Evolutionary conservation across 2,329 filamentous ascomycete species (phyloP).

Genomic region (Pseudocercospora macadamiae): DNA sequence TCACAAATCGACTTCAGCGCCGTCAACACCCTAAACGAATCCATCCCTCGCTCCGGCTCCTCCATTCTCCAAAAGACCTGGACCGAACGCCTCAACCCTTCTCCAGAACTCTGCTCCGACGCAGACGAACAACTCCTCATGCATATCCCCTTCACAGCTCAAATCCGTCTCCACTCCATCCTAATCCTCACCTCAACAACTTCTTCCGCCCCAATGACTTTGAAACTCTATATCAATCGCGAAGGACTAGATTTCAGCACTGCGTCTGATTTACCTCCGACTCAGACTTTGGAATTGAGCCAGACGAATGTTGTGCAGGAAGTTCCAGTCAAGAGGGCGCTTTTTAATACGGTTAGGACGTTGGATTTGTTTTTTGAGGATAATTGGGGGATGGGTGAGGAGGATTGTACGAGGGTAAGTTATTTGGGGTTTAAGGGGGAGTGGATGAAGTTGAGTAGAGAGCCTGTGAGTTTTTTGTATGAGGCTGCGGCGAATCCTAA

Average conservation of each 20-base stretch:
- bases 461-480: constrained; percentile 85
- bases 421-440: constrained; percentile 95
- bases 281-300: constrained; percentile 76
- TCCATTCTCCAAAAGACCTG: constrained; percentile 88
- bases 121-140: constrained; percentile 93
- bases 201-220: constrained; percentile 72
- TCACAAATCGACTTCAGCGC: constrained; percentile 87
- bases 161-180: constrained; percentile 89
- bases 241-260: constrained; percentile 80
- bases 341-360: constrained; percentile 83
- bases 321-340: constrained; percentile 80
- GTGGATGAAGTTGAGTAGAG: constrained; percentile 82
- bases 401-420: constrained; percentile 75
- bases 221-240: constrained; percentile 86
- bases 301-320: constrained; percentile 83
- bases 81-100: constrained; percentile 71
- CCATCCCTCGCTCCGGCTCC: constrained; percentile 66
- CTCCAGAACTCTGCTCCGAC: constrained; percentile 81
- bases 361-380: constrained; percentile 88
- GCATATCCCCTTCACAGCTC: constrained; percentile 89
- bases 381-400: constrained; percentile 77
- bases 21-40: constrained; percentile 84
- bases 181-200: constrained; percentile 78
- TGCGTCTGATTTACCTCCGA: constrained; percentile 62
- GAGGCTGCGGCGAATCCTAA: constrained; percentile 90